These are phyloP conservation scores for Diacronema lutheri DNA, from an alignment of 78 protist species.

Conservation along the genomic window DNA sequence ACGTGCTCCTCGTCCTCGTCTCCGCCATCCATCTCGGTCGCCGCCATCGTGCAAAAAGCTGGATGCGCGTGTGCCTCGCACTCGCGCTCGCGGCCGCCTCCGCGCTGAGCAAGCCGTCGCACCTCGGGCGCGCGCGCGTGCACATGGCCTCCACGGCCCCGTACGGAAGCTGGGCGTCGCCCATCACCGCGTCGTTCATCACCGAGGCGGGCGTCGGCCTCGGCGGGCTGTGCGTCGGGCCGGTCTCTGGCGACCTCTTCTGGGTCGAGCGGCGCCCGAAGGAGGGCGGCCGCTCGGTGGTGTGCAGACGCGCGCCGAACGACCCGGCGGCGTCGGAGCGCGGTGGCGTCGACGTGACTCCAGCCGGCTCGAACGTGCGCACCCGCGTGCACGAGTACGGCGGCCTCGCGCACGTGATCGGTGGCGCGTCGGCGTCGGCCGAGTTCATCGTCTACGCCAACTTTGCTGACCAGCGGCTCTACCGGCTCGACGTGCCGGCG, in stretches of 20 bases:
- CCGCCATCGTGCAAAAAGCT: too few species aligned
- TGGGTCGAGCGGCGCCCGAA: constrained; percentile 25
- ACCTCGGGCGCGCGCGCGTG: too few species aligned
- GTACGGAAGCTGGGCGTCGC: constrained; percentile 22
- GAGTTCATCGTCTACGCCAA: background rate
- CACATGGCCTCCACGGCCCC: background rate
- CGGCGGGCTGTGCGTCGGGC: background rate
- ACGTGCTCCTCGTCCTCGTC: background rate
- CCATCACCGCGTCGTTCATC: constrained; percentile 5
- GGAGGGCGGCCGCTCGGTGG: background rate
- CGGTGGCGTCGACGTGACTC: background rate
- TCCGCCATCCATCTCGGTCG: too few species aligned
- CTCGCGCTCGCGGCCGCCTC: too few species aligned
- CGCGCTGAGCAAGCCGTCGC: too few species aligned
- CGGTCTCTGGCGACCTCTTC: background rate
- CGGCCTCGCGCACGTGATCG: constrained; percentile 5
- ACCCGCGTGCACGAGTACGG: constrained; percentile 56
- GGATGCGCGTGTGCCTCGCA: too few species aligned
- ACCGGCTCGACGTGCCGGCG: background rate
- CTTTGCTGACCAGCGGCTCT: constrained; percentile 13
- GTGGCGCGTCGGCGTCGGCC: too few species aligned
- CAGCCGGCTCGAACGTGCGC: constrained; percentile 30
- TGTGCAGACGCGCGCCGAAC: background rate
- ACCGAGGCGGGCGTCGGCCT: background rate
- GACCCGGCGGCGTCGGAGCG: background rate